Percentiles rank a stretch among this genome's conserved stretches.
Conservation (phyloP, 495 filamentous ascomycete genomes). For the Penicillium subrubescens region DNA sequence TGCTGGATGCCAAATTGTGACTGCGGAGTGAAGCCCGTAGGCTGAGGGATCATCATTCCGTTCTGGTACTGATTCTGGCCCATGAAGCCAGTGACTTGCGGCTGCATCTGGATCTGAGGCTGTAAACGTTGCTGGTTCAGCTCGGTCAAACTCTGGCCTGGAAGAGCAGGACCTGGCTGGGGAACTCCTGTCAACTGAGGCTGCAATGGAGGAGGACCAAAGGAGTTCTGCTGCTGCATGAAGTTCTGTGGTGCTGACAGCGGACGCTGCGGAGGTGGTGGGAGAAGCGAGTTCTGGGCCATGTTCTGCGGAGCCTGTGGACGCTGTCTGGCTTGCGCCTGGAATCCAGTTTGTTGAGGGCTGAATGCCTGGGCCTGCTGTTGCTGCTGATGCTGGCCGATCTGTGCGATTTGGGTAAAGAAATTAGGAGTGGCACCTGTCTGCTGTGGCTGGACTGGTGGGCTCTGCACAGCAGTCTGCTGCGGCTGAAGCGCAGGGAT, state of each 20-base stretch:
- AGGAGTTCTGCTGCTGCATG: constrained; percentile 68
- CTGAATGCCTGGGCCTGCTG: constrained; percentile 34
- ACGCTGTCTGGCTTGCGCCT: constrained; percentile 63
- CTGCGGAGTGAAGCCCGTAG: constrained; percentile 53
- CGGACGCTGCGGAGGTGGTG: constrained; percentile 81
- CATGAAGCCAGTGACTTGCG: constrained; percentile 59
- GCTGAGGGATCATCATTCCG: constrained; percentile 51
- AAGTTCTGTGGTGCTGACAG: constrained; percentile 87
- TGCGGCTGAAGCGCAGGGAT: constrained; percentile 43
- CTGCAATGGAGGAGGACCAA: constrained; percentile 74
- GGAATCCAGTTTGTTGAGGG: constrained; percentile 51
- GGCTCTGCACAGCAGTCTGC: constrained; percentile 48
- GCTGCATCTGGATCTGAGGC: constrained; percentile 53
- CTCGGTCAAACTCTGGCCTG: constrained; percentile 75
- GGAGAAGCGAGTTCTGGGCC: constrained; percentile 66
- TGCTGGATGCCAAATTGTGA: constrained; percentile 56
- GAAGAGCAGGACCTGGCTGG: constrained; percentile 55
- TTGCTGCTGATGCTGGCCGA: constrained; percentile 24
- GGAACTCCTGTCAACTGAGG: constrained; percentile 81
- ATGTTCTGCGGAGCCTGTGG: constrained; percentile 69
- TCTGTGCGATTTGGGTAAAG: constrained; percentile 53
- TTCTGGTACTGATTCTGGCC: constrained; percentile 53
- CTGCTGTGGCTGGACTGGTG: constrained; percentile 56
- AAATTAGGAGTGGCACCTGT: constrained; percentile 53
- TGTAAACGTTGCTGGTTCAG: constrained; percentile 66